A percentile compares a stretch with the other conserved stretches of the same genome.
phyloP scores from a whole-genome alignment of 1,139 yeast species.

The Pichia norvegensis region DNA sequence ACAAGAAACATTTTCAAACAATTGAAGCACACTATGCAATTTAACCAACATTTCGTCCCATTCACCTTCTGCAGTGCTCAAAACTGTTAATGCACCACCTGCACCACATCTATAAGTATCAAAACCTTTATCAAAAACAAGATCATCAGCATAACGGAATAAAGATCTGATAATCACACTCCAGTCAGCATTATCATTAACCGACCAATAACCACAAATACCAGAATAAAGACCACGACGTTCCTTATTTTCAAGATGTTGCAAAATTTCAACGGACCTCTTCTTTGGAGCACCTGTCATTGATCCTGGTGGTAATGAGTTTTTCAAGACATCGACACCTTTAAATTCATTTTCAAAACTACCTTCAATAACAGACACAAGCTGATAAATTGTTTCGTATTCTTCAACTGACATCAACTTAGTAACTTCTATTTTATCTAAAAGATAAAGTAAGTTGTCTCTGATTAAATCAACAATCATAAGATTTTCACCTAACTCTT shows the following conservation, averaged over 20 bases:
- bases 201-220: slow-evolving; percentile 91
- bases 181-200: slow-evolving; percentile 89
- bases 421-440: slow-evolving; percentile 61
- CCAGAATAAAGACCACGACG: slow-evolving; percentile 91
- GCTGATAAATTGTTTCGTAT: slow-evolving; percentile 80
- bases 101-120: slow-evolving; percentile 84
- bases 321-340: slow-evolving; percentile 73
- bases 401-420: slow-evolving; percentile 90
- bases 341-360: slow-evolving; percentile 37
- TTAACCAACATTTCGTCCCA: slow-evolving; percentile 90
- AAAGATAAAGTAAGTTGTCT: slow-evolving; percentile 73
- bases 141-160: slow-evolving; percentile 53
- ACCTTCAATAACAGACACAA: slow-evolving; percentile 85
- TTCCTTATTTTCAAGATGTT: slow-evolving; percentile 39
- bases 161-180: slow-evolving; percentile 87
- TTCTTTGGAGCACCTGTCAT: slow-evolving; percentile 99
- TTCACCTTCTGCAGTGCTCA: slow-evolving; percentile 74
- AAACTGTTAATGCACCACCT: slow-evolving; percentile 94
- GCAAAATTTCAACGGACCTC: slow-evolving; percentile 78
- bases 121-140: slow-evolving; percentile 28
- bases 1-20: slow-evolving; percentile 31
- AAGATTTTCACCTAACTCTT: slow-evolving; percentile 90
- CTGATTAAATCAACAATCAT: slow-evolving; percentile 96
- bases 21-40: slow-evolving; percentile 68
- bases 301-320: slow-evolving; percentile 92